Conservation (phyloP, 1,139 yeast species). For the Scheffersomyces stambukii region DNA sequence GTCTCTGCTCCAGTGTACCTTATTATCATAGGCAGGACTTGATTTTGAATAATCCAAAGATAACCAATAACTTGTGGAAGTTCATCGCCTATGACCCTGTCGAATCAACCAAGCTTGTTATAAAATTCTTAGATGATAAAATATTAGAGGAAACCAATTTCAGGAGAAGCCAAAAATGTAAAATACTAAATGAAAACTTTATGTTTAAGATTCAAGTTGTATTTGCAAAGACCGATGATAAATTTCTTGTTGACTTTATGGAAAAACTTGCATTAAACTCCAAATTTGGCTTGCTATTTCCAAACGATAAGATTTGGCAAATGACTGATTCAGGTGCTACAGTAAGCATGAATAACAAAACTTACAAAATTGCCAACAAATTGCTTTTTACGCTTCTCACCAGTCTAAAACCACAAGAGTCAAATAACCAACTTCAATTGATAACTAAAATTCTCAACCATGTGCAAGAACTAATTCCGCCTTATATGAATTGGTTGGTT, state of each 20-base stretch:
- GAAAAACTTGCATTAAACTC: constrained; percentile 46
- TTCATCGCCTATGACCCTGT: constrained; percentile 54
- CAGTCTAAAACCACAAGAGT: constrained; percentile 78
- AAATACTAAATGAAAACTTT: constrained; percentile 75
- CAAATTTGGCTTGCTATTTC: constrained; percentile 59
- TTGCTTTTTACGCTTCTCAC: constrained; percentile 60
- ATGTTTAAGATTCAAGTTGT: constrained; percentile 55
- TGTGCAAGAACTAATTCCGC: constrained; percentile 70
- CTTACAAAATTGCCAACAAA: constrained; percentile 62
- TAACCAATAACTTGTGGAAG: constrained; percentile 64
- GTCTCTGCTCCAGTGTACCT: constrained; percentile 45
- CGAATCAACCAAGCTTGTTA: constrained; percentile 33
- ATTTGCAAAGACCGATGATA: constrained; percentile 36
- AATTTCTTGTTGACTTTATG: constrained; percentile 46
- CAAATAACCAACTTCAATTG: constrained; percentile 55
- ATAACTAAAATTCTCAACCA: constrained; percentile 46
- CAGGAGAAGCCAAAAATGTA: constrained; percentile 67
- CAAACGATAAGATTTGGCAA: constrained; percentile 55
- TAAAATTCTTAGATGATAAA: constrained; percentile 45
- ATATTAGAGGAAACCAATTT: constrained; percentile 60
- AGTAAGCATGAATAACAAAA: constrained; percentile 39
- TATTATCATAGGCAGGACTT: constrained; percentile 61
- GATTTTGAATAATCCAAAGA: constrained; percentile 50
- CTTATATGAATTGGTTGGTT: constrained; percentile 58
- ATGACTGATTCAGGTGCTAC: constrained; percentile 20